Evolutionary conservation across 1,139 yeast species (phyloP), one percentile per base, ranked within the genome.

Genomic region (Suhomyces atakaporum): DNA sequence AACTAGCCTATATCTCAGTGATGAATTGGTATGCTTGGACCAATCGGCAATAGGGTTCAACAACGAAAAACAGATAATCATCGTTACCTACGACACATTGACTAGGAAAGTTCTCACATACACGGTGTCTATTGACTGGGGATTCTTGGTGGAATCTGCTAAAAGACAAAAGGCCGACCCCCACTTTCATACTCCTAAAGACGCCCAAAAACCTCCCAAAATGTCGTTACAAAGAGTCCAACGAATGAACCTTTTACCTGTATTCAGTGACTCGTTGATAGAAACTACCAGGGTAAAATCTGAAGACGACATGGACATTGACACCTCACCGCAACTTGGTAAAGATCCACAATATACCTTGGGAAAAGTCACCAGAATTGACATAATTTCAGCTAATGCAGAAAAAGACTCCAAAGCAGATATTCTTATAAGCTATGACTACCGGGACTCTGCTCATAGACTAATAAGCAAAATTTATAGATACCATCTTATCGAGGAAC

Each of bases 11-110:
- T 42, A 47, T 23, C 50, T 72, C 27, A 46, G 47, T 28, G 63
- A 63, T 16, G 50, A 46, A 5, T 42, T 26, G 24, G 44, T 50
- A 5, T 35, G 38, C 28, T 55, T 75, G 15, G 60, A 73, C 1
- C 66, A 69, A 28, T 84, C 86, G 0, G 63, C 82, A 10, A 73
- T 85, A 42, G 89, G 86, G 1, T 81, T 79, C 45, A 60, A 70
- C 7, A 63, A 70, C 38, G 79, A 75, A 33, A 77, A 76, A 16
- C 58, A 61, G 12, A 58, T 82, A 7, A 53, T 79, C 3, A 53
- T 84, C 3, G 70, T 71, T 1, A 72, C 76, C 1, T 76, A 69
- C 49, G 76, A 75, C 38, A 53, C 69, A 0, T 38, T 60, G 3
- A 60, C 73, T 0, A 54, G 62, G 9, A 54, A 54, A n/a, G 56